Conservation (phyloP, 306 rosid genomes). For the Prunus davidiana region DNA sequence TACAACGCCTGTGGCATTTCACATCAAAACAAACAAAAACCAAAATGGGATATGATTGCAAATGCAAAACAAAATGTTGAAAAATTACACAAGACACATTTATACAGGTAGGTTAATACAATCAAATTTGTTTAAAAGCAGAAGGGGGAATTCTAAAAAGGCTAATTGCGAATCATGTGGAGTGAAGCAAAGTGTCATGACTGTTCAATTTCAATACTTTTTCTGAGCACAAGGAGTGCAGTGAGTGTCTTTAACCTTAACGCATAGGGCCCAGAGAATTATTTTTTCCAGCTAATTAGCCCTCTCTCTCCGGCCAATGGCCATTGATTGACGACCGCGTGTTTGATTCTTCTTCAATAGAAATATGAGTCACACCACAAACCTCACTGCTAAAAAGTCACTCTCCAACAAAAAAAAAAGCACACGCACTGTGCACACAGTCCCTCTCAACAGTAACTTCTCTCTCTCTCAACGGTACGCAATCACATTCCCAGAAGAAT, state of each 20-base stretch:
- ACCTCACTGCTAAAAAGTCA: neutral
- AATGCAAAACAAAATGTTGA: neutral
- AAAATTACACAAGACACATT: neutral
- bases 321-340: neutral
- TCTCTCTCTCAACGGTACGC: too few relatives aligned
- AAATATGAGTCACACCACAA: neutral
- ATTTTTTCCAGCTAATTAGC: neutral
- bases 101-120: neutral
- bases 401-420: too few relatives aligned
- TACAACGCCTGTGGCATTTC: too few relatives aligned
- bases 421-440: too few relatives aligned
- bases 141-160: too few relatives aligned
- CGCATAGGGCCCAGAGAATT: neutral
- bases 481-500: too few relatives aligned
- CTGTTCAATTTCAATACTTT: neutral
- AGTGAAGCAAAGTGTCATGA: neutral
- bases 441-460: too few relatives aligned
- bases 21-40: neutral
- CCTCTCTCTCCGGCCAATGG: neutral
- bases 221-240: too few relatives aligned
- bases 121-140: too few relatives aligned
- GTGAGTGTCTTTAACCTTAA: neutral
- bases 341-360: conserved; percentile 2
- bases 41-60: neutral
- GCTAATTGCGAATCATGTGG: too few relatives aligned